Percentiles rank a stretch among this genome's conserved stretches.
These are phyloP conservation scores for Plantago major DNA, from an alignment of 257 asterid species.

Conservation along the genomic window DNA sequence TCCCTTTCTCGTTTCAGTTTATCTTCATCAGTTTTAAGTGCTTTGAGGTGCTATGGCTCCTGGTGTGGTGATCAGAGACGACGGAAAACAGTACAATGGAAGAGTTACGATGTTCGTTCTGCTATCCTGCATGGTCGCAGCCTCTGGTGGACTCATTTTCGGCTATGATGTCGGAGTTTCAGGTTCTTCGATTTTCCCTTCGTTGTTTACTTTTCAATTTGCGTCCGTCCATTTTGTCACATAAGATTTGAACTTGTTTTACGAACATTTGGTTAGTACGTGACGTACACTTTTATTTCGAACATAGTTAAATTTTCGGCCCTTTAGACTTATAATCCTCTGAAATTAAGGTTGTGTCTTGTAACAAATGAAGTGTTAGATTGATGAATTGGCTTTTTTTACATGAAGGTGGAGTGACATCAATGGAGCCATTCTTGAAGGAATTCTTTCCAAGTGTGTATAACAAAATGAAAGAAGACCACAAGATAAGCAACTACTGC, in stretches of 20 bases:
- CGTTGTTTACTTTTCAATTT: background rate
- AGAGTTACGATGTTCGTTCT: conserved; percentile 28
- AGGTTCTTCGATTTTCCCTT: conserved; percentile 27
- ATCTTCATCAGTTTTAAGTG: background rate
- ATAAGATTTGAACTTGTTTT: background rate
- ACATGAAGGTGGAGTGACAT: conserved; percentile 50
- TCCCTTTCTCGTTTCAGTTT: background rate
- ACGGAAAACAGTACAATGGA: conserved; percentile 33
- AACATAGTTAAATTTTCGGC: too few relatives aligned
- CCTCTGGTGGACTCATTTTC: conserved; percentile 44
- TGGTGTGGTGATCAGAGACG: conserved; percentile 19
- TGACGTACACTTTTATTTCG: background rate
- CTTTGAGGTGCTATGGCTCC: conserved; percentile 17
- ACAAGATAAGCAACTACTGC: conserved; percentile 44
- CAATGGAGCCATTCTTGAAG: conserved; percentile 52
- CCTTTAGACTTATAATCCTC: too few relatives aligned
- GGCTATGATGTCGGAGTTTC: conserved; percentile 50
- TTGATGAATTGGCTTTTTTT: too few relatives aligned
- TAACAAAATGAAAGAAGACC: conserved; percentile 31
- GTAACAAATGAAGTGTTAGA: too few relatives aligned
- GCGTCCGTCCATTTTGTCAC: background rate
- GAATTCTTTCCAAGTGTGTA: conserved; percentile 45
- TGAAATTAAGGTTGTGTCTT: too few relatives aligned
- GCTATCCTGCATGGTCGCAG: conserved; percentile 27
- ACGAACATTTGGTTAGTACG: background rate